phyloP scores from a whole-genome alignment of 2,329 filamentous ascomycete species.

The Dryadomyces quercivorus region DNA sequence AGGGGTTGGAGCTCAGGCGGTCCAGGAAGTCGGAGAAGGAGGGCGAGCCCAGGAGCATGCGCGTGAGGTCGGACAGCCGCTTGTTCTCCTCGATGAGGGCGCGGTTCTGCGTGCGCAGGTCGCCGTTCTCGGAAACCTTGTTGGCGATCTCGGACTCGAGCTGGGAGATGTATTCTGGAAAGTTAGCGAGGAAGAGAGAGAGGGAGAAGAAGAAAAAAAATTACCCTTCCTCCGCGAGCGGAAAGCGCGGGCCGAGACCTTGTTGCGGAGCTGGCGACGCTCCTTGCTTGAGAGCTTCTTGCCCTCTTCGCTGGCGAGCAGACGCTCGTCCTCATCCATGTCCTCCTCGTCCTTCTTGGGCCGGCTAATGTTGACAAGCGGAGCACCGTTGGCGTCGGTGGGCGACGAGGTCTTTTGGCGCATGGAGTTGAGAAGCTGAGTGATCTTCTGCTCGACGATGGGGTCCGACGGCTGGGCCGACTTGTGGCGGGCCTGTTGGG shows the following conservation, averaged over 20 bases:
- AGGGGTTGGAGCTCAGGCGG: constrained; percentile 48
- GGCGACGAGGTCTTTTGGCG: constrained; percentile 54
- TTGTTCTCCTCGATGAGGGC: constrained; percentile 77
- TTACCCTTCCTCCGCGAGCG: constrained; percentile 95
- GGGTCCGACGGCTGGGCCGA: constrained; percentile 47
- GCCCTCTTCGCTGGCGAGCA: constrained; percentile 91
- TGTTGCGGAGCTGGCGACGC: constrained; percentile 92
- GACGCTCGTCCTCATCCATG: constrained; percentile 94
- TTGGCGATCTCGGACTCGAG: constrained; percentile 79
- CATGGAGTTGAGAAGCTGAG: constrained; percentile 85
- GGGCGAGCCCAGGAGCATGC: constrained; percentile 67
- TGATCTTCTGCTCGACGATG: constrained; percentile 83
- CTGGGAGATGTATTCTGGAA: constrained; percentile 84
- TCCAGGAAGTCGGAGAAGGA: constrained; percentile 76
- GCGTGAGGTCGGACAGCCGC: constrained; percentile 64
- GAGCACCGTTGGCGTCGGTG: constrained; percentile 35
- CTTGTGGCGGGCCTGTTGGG: constrained; percentile 34
- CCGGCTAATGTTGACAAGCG: constrained; percentile 52
- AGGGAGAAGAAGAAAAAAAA: constrained; percentile 14
- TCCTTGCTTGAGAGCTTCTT: constrained; percentile 99
- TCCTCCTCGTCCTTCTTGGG: constrained; percentile 91
- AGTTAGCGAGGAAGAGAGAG: background rate
- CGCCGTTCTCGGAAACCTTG: constrained; percentile 73
- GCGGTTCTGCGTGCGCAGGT: constrained; percentile 69
- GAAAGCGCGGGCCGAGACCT: constrained; percentile 95